A percentile compares a stretch with the other conserved stretches of the same genome.
phyloP scores from a whole-genome alignment of 257 asterid genomes.

The Solanum sejunctum region DNA sequence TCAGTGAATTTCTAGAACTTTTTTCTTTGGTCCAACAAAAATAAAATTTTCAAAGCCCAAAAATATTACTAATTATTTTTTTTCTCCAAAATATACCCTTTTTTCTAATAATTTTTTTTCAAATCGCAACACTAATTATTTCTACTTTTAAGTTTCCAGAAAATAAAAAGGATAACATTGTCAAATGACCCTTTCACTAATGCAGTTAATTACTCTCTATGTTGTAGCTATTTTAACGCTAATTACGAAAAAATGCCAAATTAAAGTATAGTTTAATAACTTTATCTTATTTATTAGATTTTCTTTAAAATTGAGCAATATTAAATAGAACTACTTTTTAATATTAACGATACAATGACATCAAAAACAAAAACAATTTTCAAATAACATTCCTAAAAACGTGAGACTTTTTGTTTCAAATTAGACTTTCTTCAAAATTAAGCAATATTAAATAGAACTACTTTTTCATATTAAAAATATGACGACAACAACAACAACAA shows the following conservation, averaged over 20 bases:
- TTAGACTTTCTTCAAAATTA: too few species aligned
- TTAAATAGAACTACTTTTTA: too few species aligned
- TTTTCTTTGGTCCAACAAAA: too few species aligned
- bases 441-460: too few species aligned
- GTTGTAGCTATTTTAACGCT: neutral
- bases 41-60: too few species aligned
- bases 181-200: neutral
- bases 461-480: too few species aligned
- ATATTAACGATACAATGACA: too few species aligned
- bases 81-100: neutral
- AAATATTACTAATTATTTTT: neutral
- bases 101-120: neutral
- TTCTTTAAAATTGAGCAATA: neutral
- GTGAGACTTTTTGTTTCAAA: neutral
- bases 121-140: neutral
- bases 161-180: neutral
- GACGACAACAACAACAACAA: too few species aligned
- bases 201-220: neutral
- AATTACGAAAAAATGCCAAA: neutral
- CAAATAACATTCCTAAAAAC: neutral
- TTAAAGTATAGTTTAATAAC: neutral
- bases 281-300: neutral
- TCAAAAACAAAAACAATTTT: neutral
- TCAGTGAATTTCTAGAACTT: too few species aligned
- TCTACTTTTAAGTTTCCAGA: neutral